Evolutionary conservation across 164 flowering plant genomes (phyloP).

Genomic region (Kalanchoe fedtschenkoi): DNA sequence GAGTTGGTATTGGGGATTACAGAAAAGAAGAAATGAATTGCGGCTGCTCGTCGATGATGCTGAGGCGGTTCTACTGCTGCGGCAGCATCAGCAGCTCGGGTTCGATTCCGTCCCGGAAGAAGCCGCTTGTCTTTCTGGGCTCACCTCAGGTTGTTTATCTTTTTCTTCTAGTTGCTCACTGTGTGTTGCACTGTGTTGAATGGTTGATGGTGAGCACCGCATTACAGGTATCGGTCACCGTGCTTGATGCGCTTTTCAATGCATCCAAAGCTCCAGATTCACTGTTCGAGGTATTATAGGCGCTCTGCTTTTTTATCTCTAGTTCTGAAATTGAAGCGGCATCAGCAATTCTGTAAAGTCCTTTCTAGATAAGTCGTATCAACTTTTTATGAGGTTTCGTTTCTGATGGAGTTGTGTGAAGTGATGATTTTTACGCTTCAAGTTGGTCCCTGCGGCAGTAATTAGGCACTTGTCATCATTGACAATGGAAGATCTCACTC

Average conservation of each 20-base stretch:
- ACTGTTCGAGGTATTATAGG: slow-evolving; percentile 54
- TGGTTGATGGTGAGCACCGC: background rate
- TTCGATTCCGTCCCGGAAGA: slow-evolving; percentile 31
- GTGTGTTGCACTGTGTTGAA: too few relatives aligned
- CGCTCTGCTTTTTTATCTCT: background rate
- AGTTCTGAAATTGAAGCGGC: background rate
- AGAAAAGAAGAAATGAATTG: background rate
- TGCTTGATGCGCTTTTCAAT: slow-evolving; percentile 66
- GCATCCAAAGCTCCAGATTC: slow-evolving; percentile 64
- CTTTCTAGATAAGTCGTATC: too few relatives aligned
- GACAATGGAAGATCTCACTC: too few relatives aligned
- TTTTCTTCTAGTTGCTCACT: too few relatives aligned
- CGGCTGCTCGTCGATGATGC: slow-evolving; percentile 6
- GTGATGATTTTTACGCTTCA: too few relatives aligned
- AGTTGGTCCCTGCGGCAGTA: too few relatives aligned
- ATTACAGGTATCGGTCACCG: slow-evolving; percentile 60
- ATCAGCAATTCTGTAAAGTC: background rate
- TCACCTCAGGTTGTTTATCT: slow-evolving; percentile 56
- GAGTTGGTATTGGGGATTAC: too few relatives aligned
- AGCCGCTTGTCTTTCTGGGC: slow-evolving; percentile 80
- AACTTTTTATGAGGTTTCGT: too few relatives aligned
- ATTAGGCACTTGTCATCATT: too few relatives aligned
- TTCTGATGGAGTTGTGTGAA: too few relatives aligned
- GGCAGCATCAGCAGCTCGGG: slow-evolving; percentile 14
- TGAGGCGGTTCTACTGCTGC: slow-evolving; percentile 64